Conservation (phyloP, 306 rosid genomes). For the Citrullus amarus region DNA sequence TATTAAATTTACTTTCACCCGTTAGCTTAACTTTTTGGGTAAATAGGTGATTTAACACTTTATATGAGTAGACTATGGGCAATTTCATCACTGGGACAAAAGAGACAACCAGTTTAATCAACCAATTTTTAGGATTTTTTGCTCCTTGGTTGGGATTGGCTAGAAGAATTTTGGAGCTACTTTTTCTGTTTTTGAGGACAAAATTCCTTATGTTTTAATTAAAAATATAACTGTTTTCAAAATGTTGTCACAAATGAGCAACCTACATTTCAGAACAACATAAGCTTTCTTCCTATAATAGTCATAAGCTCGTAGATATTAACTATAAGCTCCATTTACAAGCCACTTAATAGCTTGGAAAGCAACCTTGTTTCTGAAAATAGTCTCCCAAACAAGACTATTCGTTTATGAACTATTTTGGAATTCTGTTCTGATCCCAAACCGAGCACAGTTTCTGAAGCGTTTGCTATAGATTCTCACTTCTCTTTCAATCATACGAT, state of each 20-base stretch:
- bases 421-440: background rate
- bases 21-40: too few species aligned
- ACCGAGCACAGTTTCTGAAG: background rate
- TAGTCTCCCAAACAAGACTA: background rate
- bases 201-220: background rate
- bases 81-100: background rate
- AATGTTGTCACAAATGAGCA: background rate
- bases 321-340: background rate
- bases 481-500: background rate
- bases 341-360: background rate
- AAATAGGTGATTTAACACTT: too few species aligned
- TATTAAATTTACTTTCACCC: too few species aligned
- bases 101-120: background rate
- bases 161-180: background rate
- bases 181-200: background rate
- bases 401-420: background rate
- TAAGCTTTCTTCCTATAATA: background rate
- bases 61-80: background rate
- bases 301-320: background rate
- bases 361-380: background rate
- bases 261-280: background rate
- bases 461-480: background rate
- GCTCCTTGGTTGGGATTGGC: background rate
- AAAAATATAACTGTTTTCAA: too few species aligned
- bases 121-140: background rate